Evolutionary conservation across 2,329 filamentous ascomycete genomes (phyloP).

Genomic region (Shiraia bambusicola): DNA sequence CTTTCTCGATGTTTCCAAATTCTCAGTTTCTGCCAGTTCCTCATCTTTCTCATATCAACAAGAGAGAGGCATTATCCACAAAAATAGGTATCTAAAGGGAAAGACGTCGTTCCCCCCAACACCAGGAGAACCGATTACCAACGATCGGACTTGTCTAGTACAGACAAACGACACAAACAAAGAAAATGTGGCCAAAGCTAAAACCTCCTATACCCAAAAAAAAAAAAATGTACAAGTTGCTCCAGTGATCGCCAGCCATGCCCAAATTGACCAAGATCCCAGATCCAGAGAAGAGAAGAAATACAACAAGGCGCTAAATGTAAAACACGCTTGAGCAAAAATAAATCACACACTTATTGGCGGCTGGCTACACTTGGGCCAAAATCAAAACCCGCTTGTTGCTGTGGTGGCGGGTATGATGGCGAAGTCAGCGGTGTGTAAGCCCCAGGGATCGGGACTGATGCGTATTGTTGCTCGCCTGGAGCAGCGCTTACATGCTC

Average conservation of each 20-base stretch:
- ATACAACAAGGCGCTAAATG: not conserved
- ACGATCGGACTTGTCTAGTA: constrained; percentile 6
- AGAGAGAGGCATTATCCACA: constrained; percentile 4
- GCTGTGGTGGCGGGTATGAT: constrained; percentile 41
- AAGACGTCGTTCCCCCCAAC: constrained; percentile 1
- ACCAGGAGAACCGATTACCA: constrained; percentile 4
- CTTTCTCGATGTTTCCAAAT: constrained; percentile 1
- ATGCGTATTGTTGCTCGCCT: constrained; percentile 80
- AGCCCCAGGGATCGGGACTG: constrained; percentile 85
- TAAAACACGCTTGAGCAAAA: not conserved
- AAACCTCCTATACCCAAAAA: constrained; percentile 16
- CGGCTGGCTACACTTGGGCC: constrained; percentile 33
- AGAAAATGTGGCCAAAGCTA: constrained; percentile 11
- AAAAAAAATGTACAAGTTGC: constrained; percentile 30
- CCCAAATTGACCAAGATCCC: constrained; percentile 20
- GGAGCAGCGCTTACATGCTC: constrained; percentile 70
- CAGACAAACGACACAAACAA: constrained; percentile 8
- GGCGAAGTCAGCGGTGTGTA: constrained; percentile 59
- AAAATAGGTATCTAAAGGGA: constrained; percentile 9
- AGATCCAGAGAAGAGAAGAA: constrained; percentile 14
- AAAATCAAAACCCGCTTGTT: constrained; percentile 42
- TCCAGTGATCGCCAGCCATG: constrained; percentile 23
- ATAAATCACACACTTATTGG: constrained; percentile 16
- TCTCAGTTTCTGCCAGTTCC: not conserved
- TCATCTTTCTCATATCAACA: constrained; percentile 1